Evolutionary conservation across 768 basidiomycete species (phyloP).

Genomic region (Kwoniella bestiolae): DNA sequence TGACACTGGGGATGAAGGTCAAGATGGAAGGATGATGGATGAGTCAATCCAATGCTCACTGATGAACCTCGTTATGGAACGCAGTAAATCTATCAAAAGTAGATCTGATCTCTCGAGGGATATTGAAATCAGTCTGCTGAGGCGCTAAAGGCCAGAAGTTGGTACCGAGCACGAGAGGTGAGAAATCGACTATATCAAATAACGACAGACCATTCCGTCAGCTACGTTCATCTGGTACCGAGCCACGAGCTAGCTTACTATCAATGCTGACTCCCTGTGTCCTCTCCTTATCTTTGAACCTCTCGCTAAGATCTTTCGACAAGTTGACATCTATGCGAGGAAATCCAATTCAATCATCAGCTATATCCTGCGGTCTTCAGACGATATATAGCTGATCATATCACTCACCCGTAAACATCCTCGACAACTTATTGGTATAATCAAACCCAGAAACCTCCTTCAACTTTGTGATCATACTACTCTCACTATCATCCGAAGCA

Average conservation of each 20-base stretch:
- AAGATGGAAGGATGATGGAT: neutral
- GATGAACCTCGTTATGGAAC: slow-evolving; percentile 74
- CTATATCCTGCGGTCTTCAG: neutral
- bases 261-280: slow-evolving; percentile 57
- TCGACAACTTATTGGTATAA: slow-evolving; percentile 91
- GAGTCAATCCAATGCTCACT: slow-evolving; percentile 22
- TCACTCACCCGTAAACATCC: slow-evolving; percentile 89
- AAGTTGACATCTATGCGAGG: slow-evolving; percentile 78
- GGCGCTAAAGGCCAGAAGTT: slow-evolving; percentile 95
- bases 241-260: slow-evolving; percentile 3
- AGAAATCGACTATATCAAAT: slow-evolving; percentile 70
- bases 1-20: too few relatives aligned
- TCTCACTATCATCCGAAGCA: slow-evolving; percentile 93
- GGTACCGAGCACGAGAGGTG: slow-evolving; percentile 89
- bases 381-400: neutral
- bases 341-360: slow-evolving; percentile 20
- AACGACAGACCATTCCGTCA: neutral
- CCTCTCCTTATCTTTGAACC: slow-evolving; percentile 93
- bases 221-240: neutral
- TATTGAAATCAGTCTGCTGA: slow-evolving; percentile 74
- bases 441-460: slow-evolving; percentile 97
- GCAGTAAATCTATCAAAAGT: slow-evolving; percentile 89
- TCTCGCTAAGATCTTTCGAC: slow-evolving; percentile 91
- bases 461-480: slow-evolving; percentile 96
- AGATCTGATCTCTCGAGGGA: slow-evolving; percentile 82